These are phyloP conservation scores for Diaporthe sp. DNA, from an alignment of 2,329 filamentous ascomycete species.

Conservation along the genomic window DNA sequence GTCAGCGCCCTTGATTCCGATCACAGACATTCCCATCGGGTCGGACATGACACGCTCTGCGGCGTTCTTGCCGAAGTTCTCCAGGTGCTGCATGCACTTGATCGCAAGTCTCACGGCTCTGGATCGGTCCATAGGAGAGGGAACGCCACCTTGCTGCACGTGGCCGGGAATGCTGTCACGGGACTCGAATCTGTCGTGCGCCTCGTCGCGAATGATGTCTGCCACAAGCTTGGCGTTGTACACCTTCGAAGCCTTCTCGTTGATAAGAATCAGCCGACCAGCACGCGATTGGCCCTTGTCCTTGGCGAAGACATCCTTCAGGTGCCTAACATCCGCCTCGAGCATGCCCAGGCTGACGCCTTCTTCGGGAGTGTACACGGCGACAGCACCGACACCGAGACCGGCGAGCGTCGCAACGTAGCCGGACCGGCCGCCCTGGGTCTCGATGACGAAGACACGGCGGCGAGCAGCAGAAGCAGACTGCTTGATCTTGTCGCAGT, in stretches of 20 bases:
- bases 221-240: constrained; percentile 95
- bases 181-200: constrained; percentile 91
- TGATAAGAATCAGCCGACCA: constrained; percentile 95
- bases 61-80: constrained; percentile 78
- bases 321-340: constrained; percentile 87
- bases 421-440: constrained; percentile 93
- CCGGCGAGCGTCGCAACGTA: constrained; percentile 94
- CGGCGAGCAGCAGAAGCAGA: constrained; percentile 94
- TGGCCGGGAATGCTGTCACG: constrained; percentile 93
- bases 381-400: constrained; percentile 89
- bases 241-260: constrained; percentile 91
- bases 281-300: constrained; percentile 92
- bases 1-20: constrained; percentile 91
- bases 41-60: constrained; percentile 80
- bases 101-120: constrained; percentile 92
- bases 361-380: constrained; percentile 97
- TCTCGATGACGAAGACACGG: constrained; percentile 97
- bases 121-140: constrained; percentile 95
- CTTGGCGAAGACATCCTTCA: constrained; percentile 86
- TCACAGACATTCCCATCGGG: constrained; percentile 81
- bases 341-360: constrained; percentile 96
- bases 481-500: constrained; percentile 98
- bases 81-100: constrained; percentile 93
- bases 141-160: constrained; percentile 93
- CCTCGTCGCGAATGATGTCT: constrained; percentile 95